Evolutionary conservation across 176 grass and related monocot genomes (phyloP), one percentile per base, ranked within the genome.

Genomic region (Stipa capillata): DNA sequence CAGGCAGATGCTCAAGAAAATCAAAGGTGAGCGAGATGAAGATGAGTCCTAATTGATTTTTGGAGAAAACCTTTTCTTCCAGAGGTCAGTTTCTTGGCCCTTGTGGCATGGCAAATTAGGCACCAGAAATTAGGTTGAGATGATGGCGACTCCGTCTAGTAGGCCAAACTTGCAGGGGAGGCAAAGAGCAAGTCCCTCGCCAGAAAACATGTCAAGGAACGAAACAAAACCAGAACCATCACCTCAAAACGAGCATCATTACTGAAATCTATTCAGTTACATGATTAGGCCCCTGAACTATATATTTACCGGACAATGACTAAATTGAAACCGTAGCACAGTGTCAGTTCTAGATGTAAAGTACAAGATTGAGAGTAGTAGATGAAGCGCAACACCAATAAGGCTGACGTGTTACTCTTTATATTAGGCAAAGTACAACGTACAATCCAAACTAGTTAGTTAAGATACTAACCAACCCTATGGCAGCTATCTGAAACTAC

Each of bases 61-160:
- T 36, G n/a, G 7, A n/a, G 29, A 2, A 15, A 11, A 20, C 5
- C 40, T 50, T 71, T 60, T 43, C 75, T 66, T 33, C 28, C 6
- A 17, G 28, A 84, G 40, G 18, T 44, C 65, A 29, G 53, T 23
- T 24, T 70, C 52, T 21, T 52, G n/a, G n/a, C 6, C 44, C 66
- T 43, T 66, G 29, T 67, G n/a, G n/a, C 69, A 37, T n/a, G 58
- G 31, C 16, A 29, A 57, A 66, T 55, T 58, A 17, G 77, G 69
- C 70, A 81, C 71, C 71, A 67, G 71, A 82, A 81, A 81, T 68
- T 68, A 67, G 49, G 78, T 69, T 24, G 61, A 36, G 51, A 9
- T 15, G 61, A 76, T 8, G 61, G 41, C 51, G 61, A 86, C 29
- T 15, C 69, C 1, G 8, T 71, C 33, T n/a, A n/a, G n/a, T n/a